Conservation (phyloP, 768 basidiomycete genomes). For the Terana coerulea region DNA sequence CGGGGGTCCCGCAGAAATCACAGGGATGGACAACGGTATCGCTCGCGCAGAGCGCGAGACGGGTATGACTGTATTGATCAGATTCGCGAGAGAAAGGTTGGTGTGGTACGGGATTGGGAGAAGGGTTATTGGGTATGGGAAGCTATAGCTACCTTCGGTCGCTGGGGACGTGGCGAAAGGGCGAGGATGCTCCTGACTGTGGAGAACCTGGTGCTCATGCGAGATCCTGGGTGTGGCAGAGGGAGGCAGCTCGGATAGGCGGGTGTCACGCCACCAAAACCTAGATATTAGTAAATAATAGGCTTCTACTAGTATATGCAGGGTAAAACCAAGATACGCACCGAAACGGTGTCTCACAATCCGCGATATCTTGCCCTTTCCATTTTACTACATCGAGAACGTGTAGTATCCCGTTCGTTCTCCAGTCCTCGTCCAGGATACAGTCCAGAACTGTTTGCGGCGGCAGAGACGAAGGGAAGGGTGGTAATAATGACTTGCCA, state of each 20-base stretch:
- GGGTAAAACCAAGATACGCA: slow-evolving; percentile 27
- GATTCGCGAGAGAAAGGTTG: slow-evolving; percentile 46
- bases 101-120: slow-evolving; percentile 70
- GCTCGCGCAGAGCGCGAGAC: slow-evolving; percentile 47
- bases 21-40: slow-evolving; percentile 46
- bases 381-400: slow-evolving; percentile 79
- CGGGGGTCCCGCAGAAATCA: slow-evolving; percentile 12
- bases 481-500: slow-evolving; percentile 70
- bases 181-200: too few relatives aligned
- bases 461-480: slow-evolving; percentile 76
- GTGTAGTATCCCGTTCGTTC: slow-evolving; percentile 74
- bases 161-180: too few relatives aligned
- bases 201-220: too few relatives aligned
- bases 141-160: too few relatives aligned
- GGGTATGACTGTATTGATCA: slow-evolving; percentile 51
- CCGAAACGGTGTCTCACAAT: slow-evolving; percentile 83
- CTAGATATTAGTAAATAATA: too few relatives aligned
- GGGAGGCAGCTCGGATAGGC: slow-evolving; percentile 76
- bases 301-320: too few relatives aligned
- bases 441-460: slow-evolving; percentile 79
- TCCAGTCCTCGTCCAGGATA: slow-evolving; percentile 76
- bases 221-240: too few relatives aligned
- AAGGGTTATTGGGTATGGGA: slow-evolving; percentile 70
- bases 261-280: slow-evolving; percentile 88
- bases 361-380: slow-evolving; percentile 81